phyloP scores from a whole-genome alignment of 176 grass and related monocot species.

The Oryza punctata region DNA sequence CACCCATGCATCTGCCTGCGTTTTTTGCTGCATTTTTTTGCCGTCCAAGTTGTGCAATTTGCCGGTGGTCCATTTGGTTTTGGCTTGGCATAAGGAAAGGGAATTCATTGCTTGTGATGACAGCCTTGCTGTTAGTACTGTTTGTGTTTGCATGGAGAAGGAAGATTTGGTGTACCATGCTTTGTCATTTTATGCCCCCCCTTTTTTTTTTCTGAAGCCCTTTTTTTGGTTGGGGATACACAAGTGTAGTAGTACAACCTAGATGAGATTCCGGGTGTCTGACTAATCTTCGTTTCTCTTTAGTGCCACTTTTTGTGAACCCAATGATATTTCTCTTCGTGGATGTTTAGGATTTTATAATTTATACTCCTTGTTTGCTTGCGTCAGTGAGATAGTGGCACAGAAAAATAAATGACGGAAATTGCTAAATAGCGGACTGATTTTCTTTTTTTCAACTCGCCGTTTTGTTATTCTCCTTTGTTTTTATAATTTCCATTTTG shows the following conservation, averaged over 20 bases:
- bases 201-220: not conserved
- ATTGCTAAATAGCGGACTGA: too few relatives aligned
- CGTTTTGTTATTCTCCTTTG: not conserved
- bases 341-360: too few relatives aligned
- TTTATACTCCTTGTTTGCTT: too few relatives aligned
- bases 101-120: conserved; percentile 12
- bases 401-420: too few relatives aligned
- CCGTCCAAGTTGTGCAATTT: conserved; percentile 10
- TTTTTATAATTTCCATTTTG: not conserved
- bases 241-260: not conserved
- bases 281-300: too few relatives aligned
- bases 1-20: conserved; percentile 23
- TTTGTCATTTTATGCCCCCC: conserved; percentile 11
- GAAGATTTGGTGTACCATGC: conserved; percentile 37
- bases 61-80: conserved; percentile 2
- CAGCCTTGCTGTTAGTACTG: conserved; percentile 18
- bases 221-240: not conserved
- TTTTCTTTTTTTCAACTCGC: too few relatives aligned
- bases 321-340: too few relatives aligned
- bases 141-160: not conserved
- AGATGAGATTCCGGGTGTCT: not conserved
- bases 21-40: not conserved
- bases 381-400: too few relatives aligned
- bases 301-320: too few relatives aligned
- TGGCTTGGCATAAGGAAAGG: not conserved